These are phyloP conservation scores for Cajanus cajan DNA, from an alignment of 306 rosid genomes.

Conservation along the genomic window DNA sequence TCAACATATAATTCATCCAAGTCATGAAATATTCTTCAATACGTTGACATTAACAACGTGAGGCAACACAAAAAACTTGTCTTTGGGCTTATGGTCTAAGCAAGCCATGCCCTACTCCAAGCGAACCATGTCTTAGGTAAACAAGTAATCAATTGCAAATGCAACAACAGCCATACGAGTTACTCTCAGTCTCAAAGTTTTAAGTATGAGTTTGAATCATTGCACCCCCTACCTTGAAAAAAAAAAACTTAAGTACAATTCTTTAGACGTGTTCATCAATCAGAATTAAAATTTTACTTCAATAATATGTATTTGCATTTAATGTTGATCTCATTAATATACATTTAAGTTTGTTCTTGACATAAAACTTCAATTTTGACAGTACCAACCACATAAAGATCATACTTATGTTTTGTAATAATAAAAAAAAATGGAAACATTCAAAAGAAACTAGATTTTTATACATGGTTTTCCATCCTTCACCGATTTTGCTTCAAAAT, in stretches of 20 bases:
- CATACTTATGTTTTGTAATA: no score
- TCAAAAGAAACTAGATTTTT: background rate
- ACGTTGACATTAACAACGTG: background rate
- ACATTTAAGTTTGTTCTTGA: no score
- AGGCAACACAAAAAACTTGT: background rate
- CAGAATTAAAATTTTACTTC: no score
- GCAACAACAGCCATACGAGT: background rate
- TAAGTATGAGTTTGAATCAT: background rate
- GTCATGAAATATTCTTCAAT: constrained; percentile 9
- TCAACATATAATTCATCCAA: background rate
- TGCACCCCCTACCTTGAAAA: background rate
- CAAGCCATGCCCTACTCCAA: constrained; percentile 8
- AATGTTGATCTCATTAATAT: no score
- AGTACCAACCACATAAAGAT: no score
- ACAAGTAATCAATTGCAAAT: background rate
- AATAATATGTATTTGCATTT: no score
- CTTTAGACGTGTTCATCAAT: no score
- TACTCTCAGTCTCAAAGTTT: background rate
- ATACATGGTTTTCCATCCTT: background rate
- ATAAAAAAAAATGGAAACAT: background rate
- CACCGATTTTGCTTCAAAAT: background rate
- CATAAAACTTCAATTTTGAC: no score
- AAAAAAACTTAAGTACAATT: no score
- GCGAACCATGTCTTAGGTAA: background rate
- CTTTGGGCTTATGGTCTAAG: constrained; percentile 3